Conservation (phyloP, 2,329 filamentous ascomycete genomes). For the Aspergillus sp. region DNA sequence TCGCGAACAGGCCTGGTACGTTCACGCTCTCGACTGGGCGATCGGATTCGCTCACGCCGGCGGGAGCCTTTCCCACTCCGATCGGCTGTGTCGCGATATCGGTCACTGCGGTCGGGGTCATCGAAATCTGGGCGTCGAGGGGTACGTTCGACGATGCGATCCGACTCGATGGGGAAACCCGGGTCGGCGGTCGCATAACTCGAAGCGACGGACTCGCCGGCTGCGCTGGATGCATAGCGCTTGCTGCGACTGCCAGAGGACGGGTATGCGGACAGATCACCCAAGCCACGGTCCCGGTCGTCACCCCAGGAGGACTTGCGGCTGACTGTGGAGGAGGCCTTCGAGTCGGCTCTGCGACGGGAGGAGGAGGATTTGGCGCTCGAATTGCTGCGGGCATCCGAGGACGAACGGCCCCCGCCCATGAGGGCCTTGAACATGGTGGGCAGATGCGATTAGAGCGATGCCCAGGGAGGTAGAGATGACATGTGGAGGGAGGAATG, state of each 20-base stretch:
- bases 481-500: constrained; percentile 21
- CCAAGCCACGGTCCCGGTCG: constrained; percentile 44
- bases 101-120: constrained; percentile 20
- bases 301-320: constrained; percentile 45
- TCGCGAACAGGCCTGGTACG: constrained; percentile 21
- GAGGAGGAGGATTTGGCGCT: constrained; percentile 27
- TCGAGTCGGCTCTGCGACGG: constrained; percentile 32
- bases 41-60: constrained; percentile 26
- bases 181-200: constrained; percentile 41
- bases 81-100: constrained; percentile 16
- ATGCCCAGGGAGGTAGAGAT: constrained; percentile 20
- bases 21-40: constrained; percentile 26
- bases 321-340: constrained; percentile 31
- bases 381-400: constrained; percentile 31
- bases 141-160: constrained; percentile 28
- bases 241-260: constrained; percentile 22
- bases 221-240: constrained; percentile 25
- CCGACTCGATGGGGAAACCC: constrained; percentile 24
- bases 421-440: constrained; percentile 40
- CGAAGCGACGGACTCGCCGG: constrained; percentile 32
- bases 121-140: constrained; percentile 27
- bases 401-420: constrained; percentile 35
- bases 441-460: constrained; percentile 26
- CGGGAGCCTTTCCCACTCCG: constrained; percentile 15
- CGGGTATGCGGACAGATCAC: constrained; percentile 29